phyloP scores from a whole-genome alignment of 331 rosid genomes.

The Pyracantha coccinea region DNA sequence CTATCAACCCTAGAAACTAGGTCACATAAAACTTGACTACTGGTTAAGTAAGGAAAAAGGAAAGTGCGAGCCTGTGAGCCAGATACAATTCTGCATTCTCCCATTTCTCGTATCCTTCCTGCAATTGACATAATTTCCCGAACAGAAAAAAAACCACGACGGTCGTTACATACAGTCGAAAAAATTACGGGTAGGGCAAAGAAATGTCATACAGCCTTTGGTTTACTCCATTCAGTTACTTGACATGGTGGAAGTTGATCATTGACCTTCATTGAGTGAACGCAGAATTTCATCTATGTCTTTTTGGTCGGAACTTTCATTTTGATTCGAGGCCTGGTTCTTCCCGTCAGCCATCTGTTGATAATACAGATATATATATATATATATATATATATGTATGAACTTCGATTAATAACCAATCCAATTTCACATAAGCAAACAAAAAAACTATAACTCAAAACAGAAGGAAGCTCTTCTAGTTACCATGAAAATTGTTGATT shows the following conservation, averaged over 20 bases:
- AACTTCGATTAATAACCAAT: too few relatives aligned
- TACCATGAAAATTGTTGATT: neutral
- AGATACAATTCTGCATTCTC: neutral
- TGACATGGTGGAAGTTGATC: neutral
- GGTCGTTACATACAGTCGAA: neutral
- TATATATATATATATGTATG: too few relatives aligned
- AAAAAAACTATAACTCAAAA: too few relatives aligned
- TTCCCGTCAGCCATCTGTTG: constrained; percentile 15
- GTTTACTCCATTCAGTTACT: neutral
- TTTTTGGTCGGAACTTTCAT: neutral
- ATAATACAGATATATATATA: neutral
- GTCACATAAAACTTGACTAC: neutral
- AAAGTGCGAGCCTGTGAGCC: neutral
- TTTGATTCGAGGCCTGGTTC: neutral
- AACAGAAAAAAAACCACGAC: neutral
- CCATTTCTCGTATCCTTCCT: neutral
- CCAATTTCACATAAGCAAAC: too few relatives aligned
- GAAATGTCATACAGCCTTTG: neutral
- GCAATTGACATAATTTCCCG: constrained; percentile 3
- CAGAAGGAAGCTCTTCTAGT: neutral
- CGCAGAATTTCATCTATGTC: neutral
- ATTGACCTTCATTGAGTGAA: neutral
- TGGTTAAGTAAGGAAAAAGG: neutral
- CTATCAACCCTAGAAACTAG: neutral
- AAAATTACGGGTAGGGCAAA: neutral